A percentile compares a stretch with the other conserved stretches of the same genome.
Conservation (phyloP, 352 stramenopile genomes). For the Globisporangium uncinulatum region DNA sequence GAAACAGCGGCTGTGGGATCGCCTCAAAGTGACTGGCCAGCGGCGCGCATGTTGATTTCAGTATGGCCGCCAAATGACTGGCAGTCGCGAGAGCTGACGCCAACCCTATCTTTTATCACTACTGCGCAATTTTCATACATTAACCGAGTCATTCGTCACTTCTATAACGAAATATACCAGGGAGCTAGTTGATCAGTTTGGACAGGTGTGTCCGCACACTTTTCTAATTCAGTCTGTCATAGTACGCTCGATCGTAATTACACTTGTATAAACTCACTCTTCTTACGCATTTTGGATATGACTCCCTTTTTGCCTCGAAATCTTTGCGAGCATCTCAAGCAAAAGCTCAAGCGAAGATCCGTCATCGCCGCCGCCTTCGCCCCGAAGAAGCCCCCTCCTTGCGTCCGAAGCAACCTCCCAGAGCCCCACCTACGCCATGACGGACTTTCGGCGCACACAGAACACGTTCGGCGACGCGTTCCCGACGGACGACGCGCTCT, state of each 20-base stretch:
- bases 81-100: constrained; percentile 48
- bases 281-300: constrained; percentile 15
- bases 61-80: constrained; percentile 76
- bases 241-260: constrained; percentile 2
- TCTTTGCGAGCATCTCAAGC: constrained; percentile 9
- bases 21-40: constrained; percentile 25
- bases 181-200: background rate
- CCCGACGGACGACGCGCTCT: constrained; percentile 39
- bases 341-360: constrained; percentile 1
- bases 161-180: too few species aligned
- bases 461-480: constrained; percentile 76
- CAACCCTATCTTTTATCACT: background rate
- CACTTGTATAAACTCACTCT: constrained; percentile 6
- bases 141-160: too few species aligned
- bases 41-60: constrained; percentile 45
- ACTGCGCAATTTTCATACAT: too few species aligned
- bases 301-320: constrained; percentile 11
- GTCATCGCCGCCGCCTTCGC: background rate
- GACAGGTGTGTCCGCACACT: background rate
- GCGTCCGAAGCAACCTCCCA: background rate
- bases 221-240: background rate
- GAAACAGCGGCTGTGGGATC: constrained; percentile 8
- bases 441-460: constrained; percentile 75
- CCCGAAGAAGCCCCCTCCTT: background rate
- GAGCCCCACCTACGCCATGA: constrained; percentile 31